Conservation (phyloP, 2,329 filamentous ascomycete genomes). For the Colletotrichum incanum region DNA sequence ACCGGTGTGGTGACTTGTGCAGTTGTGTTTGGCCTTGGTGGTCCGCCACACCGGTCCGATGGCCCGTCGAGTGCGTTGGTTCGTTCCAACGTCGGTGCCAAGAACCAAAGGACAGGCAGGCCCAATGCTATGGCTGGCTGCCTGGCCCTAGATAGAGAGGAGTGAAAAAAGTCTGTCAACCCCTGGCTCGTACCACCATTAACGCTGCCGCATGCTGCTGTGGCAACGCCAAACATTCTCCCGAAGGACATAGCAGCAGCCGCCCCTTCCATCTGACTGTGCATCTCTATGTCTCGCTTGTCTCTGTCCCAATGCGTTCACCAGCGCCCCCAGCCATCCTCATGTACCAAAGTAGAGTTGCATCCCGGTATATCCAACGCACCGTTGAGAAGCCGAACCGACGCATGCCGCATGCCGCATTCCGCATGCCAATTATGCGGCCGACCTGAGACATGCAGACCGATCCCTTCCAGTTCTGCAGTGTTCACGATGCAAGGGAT, state of each 20-base stretch:
- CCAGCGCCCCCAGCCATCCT: background rate
- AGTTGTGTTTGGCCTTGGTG: background rate
- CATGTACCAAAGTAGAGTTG: slow-evolving; percentile 5
- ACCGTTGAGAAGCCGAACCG: slow-evolving; percentile 38
- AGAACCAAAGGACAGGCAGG: background rate
- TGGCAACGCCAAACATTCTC: background rate
- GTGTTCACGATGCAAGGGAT: slow-evolving; percentile 22
- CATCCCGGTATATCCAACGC: slow-evolving; percentile 18
- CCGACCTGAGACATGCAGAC: slow-evolving; percentile 42
- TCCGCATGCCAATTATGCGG: slow-evolving; percentile 40
- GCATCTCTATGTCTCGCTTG: slow-evolving; percentile 1
- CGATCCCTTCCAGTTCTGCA: slow-evolving; percentile 38
- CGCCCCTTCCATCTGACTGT: background rate
- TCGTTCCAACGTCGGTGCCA: background rate
- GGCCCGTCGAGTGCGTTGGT: slow-evolving; percentile 1
- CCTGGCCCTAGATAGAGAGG: background rate
- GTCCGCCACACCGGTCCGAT: slow-evolving; percentile 1
- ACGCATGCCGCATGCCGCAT: slow-evolving; percentile 35
- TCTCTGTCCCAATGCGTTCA: background rate
- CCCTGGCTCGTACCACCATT: background rate
- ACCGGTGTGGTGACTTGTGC: slow-evolving; percentile 3
- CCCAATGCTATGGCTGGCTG: background rate
- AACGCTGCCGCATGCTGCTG: background rate
- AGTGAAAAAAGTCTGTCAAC: background rate
- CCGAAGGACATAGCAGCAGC: background rate